Conservation (phyloP, 306 rosid genomes). For the Malus sylvestris region DNA sequence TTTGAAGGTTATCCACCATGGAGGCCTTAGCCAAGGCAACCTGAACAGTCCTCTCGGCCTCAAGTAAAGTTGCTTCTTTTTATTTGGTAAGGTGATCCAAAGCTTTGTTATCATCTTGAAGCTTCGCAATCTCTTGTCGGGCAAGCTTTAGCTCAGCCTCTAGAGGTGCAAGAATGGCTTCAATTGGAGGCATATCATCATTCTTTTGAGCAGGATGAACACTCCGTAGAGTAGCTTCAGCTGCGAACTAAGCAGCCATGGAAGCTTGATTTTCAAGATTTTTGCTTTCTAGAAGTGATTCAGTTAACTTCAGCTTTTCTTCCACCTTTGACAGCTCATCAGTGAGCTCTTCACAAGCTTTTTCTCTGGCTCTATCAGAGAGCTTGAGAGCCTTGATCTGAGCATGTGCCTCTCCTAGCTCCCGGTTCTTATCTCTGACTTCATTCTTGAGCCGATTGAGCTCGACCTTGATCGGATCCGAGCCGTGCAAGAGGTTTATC, state of each 20-base stretch:
- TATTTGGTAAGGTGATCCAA: conserved; percentile 96
- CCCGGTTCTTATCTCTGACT: conserved; percentile 97
- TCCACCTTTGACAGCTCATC: conserved; percentile 85
- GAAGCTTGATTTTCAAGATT: conserved; percentile 99
- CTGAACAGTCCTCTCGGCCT: conserved; percentile 95
- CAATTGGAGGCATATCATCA: conserved; percentile 99
- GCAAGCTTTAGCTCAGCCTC: conserved; percentile 99
- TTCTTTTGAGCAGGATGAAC: conserved; percentile 99
- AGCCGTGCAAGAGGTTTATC: conserved; percentile 82
- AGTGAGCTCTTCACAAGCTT: conserved; percentile 99
- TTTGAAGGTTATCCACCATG: conserved; percentile 99
- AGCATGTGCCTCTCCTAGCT: conserved; percentile 84
- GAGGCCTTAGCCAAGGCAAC: conserved; percentile 98
- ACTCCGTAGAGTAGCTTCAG: conserved; percentile 98
- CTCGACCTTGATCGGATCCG: conserved; percentile 99
- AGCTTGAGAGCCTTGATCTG: conserved; percentile 91
- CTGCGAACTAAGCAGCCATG: conserved; percentile 99
- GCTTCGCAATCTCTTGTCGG: conserved; percentile 96
- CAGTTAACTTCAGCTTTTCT: conserved; percentile 86
- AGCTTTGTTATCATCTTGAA: conserved; percentile 97
- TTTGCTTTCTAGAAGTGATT: conserved; percentile 92
- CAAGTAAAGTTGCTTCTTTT: conserved; percentile 94
- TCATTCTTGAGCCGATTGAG: conserved; percentile 98
- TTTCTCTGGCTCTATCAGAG: conserved; percentile 87
- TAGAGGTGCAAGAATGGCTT: conserved; percentile 97